Percentiles rank a stretch among this genome's conserved stretches.
These are phyloP conservation scores for Sclerotiophoma versabilis DNA, from an alignment of 2,329 filamentous ascomycete species.

Conservation along the genomic window DNA sequence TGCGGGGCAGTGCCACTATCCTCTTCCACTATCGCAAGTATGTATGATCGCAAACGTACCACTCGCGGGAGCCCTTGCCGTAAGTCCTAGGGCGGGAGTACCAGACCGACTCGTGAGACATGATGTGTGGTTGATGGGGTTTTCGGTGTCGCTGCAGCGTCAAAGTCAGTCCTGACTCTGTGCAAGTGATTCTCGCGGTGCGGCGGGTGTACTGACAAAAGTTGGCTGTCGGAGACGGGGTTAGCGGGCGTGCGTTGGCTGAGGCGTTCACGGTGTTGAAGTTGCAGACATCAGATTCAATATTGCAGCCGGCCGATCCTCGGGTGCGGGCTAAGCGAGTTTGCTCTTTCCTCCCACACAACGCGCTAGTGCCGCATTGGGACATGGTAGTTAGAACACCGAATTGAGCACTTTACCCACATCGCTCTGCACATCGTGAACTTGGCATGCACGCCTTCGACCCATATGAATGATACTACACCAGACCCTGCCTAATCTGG, in stretches of 20 bases:
- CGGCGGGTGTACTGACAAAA: slow-evolving; percentile 28
- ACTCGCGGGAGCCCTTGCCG: slow-evolving; percentile 93
- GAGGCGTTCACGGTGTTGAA: slow-evolving; percentile 36
- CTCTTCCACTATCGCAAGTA: slow-evolving; percentile 4
- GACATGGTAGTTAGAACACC: background rate
- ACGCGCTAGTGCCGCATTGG: slow-evolving; percentile 6
- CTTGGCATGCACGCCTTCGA: too few relatives aligned
- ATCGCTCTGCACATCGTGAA: too few relatives aligned
- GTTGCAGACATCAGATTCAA: slow-evolving; percentile 26
- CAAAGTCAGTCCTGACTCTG: slow-evolving; percentile 20
- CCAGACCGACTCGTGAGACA: slow-evolving; percentile 97
- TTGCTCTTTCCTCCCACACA: background rate
- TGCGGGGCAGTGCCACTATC: background rate
- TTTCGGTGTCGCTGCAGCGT: slow-evolving; percentile 33
- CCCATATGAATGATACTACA: too few relatives aligned
- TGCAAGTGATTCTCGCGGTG: background rate
- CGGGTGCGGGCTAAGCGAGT: slow-evolving; percentile 37
- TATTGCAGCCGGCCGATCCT: slow-evolving; percentile 35
- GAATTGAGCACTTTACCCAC: background rate
- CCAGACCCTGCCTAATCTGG: too few relatives aligned
- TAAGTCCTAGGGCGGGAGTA: slow-evolving; percentile 97
- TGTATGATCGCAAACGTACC: slow-evolving; percentile 67
- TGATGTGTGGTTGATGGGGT: slow-evolving; percentile 60
- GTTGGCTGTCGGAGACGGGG: slow-evolving; percentile 34
- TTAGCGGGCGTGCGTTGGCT: slow-evolving; percentile 37